Evolutionary conservation across 306 rosid species (phyloP).

Genomic region (Senna tora): DNA sequence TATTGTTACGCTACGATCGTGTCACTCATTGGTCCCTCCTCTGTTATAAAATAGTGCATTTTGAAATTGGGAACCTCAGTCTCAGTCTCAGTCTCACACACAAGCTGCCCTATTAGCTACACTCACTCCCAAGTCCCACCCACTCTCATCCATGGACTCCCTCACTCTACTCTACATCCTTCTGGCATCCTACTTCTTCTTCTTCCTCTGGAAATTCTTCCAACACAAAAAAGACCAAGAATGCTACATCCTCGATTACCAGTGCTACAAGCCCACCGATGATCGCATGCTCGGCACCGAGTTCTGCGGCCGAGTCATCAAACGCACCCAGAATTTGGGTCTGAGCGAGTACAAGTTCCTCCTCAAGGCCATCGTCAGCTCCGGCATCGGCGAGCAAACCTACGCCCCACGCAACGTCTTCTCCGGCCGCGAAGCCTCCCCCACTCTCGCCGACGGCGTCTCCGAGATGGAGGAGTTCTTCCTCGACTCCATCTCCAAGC

Average conservation of each 20-base stretch:
- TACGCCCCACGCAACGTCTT: slow-evolving; percentile 77
- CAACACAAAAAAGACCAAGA: slow-evolving; percentile 53
- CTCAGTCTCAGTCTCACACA: no score
- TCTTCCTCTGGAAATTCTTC: slow-evolving; percentile 56
- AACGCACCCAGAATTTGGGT: slow-evolving; percentile 55
- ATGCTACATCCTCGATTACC: slow-evolving; percentile 73
- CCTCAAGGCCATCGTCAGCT: slow-evolving; percentile 83
- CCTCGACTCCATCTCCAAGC: slow-evolving; percentile 57
- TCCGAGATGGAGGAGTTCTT: slow-evolving; percentile 83
- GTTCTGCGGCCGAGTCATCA: slow-evolving; percentile 57
- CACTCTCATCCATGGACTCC: slow-evolving; percentile 63
- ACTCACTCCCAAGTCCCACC: no score
- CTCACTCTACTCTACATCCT: slow-evolving; percentile 42
- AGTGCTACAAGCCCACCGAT: slow-evolving; percentile 65
- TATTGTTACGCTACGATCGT: no score
- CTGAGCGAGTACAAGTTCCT: slow-evolving; percentile 71
- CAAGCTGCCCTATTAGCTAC: no score
- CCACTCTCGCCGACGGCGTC: slow-evolving; percentile 58
- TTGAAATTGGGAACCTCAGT: slow-evolving; percentile 26
- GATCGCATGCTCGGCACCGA: slow-evolving; percentile 66
- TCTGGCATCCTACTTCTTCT: slow-evolving; percentile 47
- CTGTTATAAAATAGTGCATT: slow-evolving; percentile 35
- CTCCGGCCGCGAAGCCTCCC: slow-evolving; percentile 59
- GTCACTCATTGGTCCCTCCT: neutral
- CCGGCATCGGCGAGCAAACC: slow-evolving; percentile 93